A percentile compares a stretch with the other conserved stretches of the same genome.
Evolutionary conservation across 1,284 basidiomycete species (phyloP).

Genomic region (Ustilago sp.): DNA sequence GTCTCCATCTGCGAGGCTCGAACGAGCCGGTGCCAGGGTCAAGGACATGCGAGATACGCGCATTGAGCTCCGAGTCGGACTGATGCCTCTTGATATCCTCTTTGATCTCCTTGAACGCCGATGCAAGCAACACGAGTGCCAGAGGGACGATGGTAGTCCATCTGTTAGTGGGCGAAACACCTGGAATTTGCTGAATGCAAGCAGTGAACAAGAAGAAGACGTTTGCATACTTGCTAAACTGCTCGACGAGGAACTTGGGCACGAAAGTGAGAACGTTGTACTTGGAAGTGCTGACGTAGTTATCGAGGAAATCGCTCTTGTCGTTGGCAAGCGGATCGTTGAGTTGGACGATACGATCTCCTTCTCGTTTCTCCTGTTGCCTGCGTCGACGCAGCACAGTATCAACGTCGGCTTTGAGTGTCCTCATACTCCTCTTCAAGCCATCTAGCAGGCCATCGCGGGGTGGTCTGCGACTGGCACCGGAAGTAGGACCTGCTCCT

Average conservation of each 20-base stretch:
- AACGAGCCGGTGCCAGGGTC: slow-evolving; percentile 77
- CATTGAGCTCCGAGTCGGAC: slow-evolving; percentile 91
- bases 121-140: slow-evolving; percentile 87
- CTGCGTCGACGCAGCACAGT: slow-evolving; percentile 51
- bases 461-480: slow-evolving; percentile 44
- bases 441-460: slow-evolving; percentile 50
- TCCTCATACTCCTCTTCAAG: slow-evolving; percentile 46
- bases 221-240: slow-evolving; percentile 99
- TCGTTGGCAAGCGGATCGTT: slow-evolving; percentile 65
- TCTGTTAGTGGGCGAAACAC: slow-evolving; percentile 93
- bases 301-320: slow-evolving; percentile 71
- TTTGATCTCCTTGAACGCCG: slow-evolving; percentile 95
- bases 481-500: slow-evolving; percentile 30
- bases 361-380: slow-evolving; percentile 41
- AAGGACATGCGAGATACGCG: slow-evolving; percentile 83
- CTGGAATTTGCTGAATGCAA: slow-evolving; percentile 97
- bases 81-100: slow-evolving; percentile 98
- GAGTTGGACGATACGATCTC: slow-evolving; percentile 61
- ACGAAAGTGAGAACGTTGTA: slow-evolving; percentile 90
- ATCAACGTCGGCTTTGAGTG: slow-evolving; percentile 51
- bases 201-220: slow-evolving; percentile 99
- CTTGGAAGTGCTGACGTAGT: slow-evolving; percentile 94
- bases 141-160: slow-evolving; percentile 97
- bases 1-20: slow-evolving; percentile 84
- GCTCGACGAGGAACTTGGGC: slow-evolving; percentile 91